These are phyloP conservation scores for Bidens hawaiensis DNA, from an alignment of 140 eudicot species.

Conservation along the genomic window DNA sequence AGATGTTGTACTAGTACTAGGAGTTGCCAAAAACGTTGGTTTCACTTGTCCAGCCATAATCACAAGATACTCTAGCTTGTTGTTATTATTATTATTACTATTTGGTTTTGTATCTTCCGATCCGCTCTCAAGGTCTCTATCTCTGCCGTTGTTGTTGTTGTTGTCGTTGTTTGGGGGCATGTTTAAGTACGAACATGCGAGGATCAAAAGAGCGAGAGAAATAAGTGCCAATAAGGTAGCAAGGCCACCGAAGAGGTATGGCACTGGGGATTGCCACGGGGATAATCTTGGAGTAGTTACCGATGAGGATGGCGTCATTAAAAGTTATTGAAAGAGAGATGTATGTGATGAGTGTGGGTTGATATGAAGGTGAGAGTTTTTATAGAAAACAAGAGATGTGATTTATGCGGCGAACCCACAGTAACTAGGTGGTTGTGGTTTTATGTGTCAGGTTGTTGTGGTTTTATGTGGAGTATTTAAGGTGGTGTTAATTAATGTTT, in stretches of 20 bases:
- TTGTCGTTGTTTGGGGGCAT: conserved; percentile 17
- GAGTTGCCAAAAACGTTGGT: conserved; percentile 67
- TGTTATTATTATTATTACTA: too few species aligned
- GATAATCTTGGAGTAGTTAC: conserved; percentile 25
- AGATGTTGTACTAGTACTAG: conserved; percentile 19
- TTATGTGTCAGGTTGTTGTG: too few species aligned
- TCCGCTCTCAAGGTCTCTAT: conserved; percentile 31
- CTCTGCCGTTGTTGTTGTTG: not conserved
- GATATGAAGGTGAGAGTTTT: conserved; percentile 13
- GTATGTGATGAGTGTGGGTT: conserved; percentile 2
- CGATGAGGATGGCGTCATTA: conserved; percentile 15
- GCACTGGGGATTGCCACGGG: conserved; percentile 77
- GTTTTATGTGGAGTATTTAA: too few species aligned
- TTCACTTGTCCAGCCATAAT: conserved; percentile 65
- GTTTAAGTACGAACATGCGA: conserved; percentile 71
- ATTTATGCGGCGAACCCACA: conserved; percentile 21
- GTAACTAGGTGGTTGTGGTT: not conserved
- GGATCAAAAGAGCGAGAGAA: conserved; percentile 53
- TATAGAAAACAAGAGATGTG: conserved; percentile 16
- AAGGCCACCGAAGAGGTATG: conserved; percentile 66
- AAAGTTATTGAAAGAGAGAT: not conserved
- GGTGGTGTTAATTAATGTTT: too few species aligned
- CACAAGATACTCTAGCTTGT: conserved; percentile 45
- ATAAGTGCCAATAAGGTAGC: conserved; percentile 63
- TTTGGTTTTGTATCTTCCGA: not conserved